Evolutionary conservation across 495 filamentous ascomycete species (phyloP), one percentile per base, ranked within the genome.

Genomic region (Aspergillus indologenus): DNA sequence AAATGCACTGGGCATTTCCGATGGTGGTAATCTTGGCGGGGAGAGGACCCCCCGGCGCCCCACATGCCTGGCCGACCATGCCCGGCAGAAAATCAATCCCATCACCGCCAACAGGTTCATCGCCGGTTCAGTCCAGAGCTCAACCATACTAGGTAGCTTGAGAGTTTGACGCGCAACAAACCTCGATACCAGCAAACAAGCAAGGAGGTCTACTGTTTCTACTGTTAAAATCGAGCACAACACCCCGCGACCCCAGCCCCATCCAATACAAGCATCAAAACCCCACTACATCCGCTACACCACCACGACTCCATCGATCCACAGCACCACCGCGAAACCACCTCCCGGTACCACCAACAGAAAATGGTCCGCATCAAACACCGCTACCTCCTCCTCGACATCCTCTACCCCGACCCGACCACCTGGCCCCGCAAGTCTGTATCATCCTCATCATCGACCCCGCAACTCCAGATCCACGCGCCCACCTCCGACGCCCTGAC

Each of bases 321-420:
- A 34, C 20, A 58, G 47, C 23, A 5, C 47, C n/a, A 8, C 21
- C 22, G 17, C n/a, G n/a, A n/a, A n/a, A n/a, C n/a, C n/a, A n/a
- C n/a, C n/a, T n/a, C n/a, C n/a, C n/a, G n/a, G n/a, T n/a, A n/a
- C n/a, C n/a, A n/a, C n/a, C n/a, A n/a, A n/a, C n/a, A n/a, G 19
- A 17, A 15, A 59, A 98, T 98, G 94, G 94, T 98, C 59, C 91
- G 94, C 67, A 77, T 96, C 62, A 98, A 98, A 77, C 84, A 94
- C 71, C 89, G 94, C 58, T 98, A 98, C 69, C 86, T 98, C 43
- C 84, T 98, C 29, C 81, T 97, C 53, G 87, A 92, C 70, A 91
- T 97, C 65, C 83, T 97, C 57, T 97, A 97, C 71, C 90, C 92
- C 15, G 81, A 86, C 15, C 69, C 76, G 26, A 71, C 70, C 44